Base-by-base conservation (phyloP, 306 rosid species). In the Rosa chinensis region DNA sequence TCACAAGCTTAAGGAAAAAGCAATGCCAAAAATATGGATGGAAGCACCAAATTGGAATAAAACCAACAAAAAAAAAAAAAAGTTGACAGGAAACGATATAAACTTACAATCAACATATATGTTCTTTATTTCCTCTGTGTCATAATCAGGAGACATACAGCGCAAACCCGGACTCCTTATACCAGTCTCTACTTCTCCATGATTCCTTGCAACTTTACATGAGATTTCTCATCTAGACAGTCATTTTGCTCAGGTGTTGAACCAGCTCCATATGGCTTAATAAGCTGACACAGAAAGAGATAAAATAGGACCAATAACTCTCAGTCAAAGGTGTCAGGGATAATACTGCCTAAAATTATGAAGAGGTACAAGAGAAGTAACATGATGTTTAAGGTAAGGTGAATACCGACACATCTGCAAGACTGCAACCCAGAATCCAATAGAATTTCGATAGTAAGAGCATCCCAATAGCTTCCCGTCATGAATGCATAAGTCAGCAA, bases 391-490 rank as follows among this genome's bases (percentile, higher is more conserved):
- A 28, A 59, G 78, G 76, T 64, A 47, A 72, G 66, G 63, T 37
- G 74, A 74, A 66, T 90, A 95, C 99, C 83, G 96, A 88, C 76
- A 91, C 85, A 86, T 95, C 97, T 48, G 94, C 97, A 21, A 86
- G n/a, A n/a, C n/a, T n/a, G n/a, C n/a, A n/a, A n/a, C n/a, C n/a
- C n/a, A n/a, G n/a, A n/a, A n/a, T n/a, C n/a, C n/a, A n/a, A n/a
- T n/a, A n/a, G n/a, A n/a, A 82, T 89, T 95, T 63, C 66, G 89
- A 83, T 83, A 93, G 93, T 83, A 89, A 48, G 99, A 89, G 92
- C 98, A 92, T 72, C 98, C 94, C 84, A 95, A 75, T 74, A 95
- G 94, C 84, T 95, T 95, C 82, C 93, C 99, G 11, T 90, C 97
- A 28, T 90, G 92, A 82, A 95, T 90, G 86, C 99, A 95, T 18